Evolutionary conservation across 176 grass and related monocot genomes (phyloP), one percentile per base, ranked within the genome.

Genomic region (Musa troglodytarum): DNA sequence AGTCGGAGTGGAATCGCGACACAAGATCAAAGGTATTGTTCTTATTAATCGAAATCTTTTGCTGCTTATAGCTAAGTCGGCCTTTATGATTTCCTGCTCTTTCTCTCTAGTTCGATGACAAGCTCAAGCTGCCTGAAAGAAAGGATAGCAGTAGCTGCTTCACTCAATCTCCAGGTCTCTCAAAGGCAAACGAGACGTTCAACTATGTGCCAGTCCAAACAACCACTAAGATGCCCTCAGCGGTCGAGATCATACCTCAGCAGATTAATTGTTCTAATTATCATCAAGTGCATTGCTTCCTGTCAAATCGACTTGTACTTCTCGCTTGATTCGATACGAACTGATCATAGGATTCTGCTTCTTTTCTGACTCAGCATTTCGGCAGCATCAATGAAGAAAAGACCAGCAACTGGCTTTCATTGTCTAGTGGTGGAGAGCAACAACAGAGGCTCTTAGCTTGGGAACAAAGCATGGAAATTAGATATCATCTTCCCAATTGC

Each of bases 401-500:
- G 34, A 19, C 2, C 49, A 5, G 4, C 16, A 12, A 70, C 0
- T 70, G 68, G 68, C 77, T 79, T 23, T 69, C 53, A 11, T 22
- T 49, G 21, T 78, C 78, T n/a, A 76, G 34, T 53, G 51, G 71
- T 25, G 25, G 17, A 9, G 77, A 77, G 71, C 73, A 82, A 54
- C 58, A 52, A 58, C 85, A 74, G 71, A 76, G 74, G 71, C 71
- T 54, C 9, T 59, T 75, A 1, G 62, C 62, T 54, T 81, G 84
- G 85, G 15, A 58, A 56, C 66, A 1, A 50, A 52, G 63, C 26
- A 29, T 74, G 77, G 74, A 62, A 62, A 85, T 68, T 85, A 80
- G 82, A 43, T 43, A 43, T 52, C 83, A 59, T 29, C 51, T 29
- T 57, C 70, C 50, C 70, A 72, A 15, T 24, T 65, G 75, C 53